phyloP scores from a whole-genome alignment of 768 basidiomycete genomes.

The Suillus occidentalis region DNA sequence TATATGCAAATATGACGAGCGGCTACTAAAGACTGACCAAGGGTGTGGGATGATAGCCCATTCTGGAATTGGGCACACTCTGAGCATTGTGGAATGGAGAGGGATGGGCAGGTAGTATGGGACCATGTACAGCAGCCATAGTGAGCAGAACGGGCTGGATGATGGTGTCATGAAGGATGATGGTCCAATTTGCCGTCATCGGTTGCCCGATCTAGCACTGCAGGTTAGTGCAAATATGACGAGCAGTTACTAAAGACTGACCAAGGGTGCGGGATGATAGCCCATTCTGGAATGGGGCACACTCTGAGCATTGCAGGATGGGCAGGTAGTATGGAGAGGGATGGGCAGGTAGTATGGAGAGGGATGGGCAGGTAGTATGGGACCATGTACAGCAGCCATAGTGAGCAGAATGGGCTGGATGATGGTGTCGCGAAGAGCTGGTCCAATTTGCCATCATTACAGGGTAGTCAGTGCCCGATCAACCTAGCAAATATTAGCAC shows the following conservation, averaged over 20 bases:
- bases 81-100: conserved; percentile 29
- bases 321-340: too few relatives aligned
- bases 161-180: conserved; percentile 19
- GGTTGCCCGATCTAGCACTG: too few relatives aligned
- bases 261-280: too few relatives aligned
- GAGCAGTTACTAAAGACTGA: conserved; percentile 12
- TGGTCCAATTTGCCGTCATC: too few relatives aligned
- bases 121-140: conserved; percentile 36
- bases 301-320: too few relatives aligned
- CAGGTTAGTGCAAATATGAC: too few relatives aligned
- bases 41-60: conserved; percentile 25
- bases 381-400: conserved; percentile 36
- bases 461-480: too few relatives aligned
- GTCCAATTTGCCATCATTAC: too few relatives aligned
- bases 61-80: conserved; percentile 27
- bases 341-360: conserved; percentile 36
- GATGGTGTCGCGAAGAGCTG: conserved; percentile 19
- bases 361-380: conserved; percentile 24
- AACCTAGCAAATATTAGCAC: too few relatives aligned
- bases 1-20: too few relatives aligned
- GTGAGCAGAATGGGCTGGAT: neutral
- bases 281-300: too few relatives aligned
- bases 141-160: neutral
- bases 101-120: conserved; percentile 24
- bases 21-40: conserved; percentile 17